Conservation (phyloP, 2,329 filamentous ascomycete genomes). For the Aspergillus tanneri region DNA sequence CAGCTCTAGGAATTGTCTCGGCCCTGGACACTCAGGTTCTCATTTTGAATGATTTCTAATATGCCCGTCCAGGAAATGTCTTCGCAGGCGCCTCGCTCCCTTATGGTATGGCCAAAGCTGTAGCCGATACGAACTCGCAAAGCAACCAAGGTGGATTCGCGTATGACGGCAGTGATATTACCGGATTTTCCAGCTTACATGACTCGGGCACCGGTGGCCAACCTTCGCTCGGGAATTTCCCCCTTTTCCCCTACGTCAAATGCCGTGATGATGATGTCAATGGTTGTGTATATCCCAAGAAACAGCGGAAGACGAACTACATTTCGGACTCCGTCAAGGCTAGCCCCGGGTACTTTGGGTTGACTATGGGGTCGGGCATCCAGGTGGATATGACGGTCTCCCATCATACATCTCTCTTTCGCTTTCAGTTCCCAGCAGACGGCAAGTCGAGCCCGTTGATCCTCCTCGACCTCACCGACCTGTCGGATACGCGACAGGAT, state of each 20-base stretch:
- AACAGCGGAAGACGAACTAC: constrained; percentile 50
- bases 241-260: constrained; percentile 64
- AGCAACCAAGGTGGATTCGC: constrained; percentile 58
- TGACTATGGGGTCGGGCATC: constrained; percentile 59
- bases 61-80: constrained; percentile 50
- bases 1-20: not conserved
- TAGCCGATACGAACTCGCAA: constrained; percentile 52
- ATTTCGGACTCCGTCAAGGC: constrained; percentile 55
- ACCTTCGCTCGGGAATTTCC: constrained; percentile 70
- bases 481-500: constrained; percentile 59
- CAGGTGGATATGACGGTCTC: constrained; percentile 65
- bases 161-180: constrained; percentile 51
- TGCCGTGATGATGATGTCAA: constrained; percentile 63
- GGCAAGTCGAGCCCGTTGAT: constrained; percentile 54
- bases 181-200: constrained; percentile 53
- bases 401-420: constrained; percentile 63
- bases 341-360: constrained; percentile 63
- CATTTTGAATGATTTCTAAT: not conserved
- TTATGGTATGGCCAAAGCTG: constrained; percentile 58
- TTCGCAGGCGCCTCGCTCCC: constrained; percentile 57
- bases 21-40: not conserved
- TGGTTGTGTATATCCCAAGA: constrained; percentile 61
- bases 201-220: constrained; percentile 52
- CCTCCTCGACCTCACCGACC: constrained; percentile 63
- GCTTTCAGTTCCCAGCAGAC: constrained; percentile 58